These are phyloP conservation scores for Colletotrichum horii DNA, from an alignment of 2,329 filamentous ascomycete genomes.

Conservation along the genomic window DNA sequence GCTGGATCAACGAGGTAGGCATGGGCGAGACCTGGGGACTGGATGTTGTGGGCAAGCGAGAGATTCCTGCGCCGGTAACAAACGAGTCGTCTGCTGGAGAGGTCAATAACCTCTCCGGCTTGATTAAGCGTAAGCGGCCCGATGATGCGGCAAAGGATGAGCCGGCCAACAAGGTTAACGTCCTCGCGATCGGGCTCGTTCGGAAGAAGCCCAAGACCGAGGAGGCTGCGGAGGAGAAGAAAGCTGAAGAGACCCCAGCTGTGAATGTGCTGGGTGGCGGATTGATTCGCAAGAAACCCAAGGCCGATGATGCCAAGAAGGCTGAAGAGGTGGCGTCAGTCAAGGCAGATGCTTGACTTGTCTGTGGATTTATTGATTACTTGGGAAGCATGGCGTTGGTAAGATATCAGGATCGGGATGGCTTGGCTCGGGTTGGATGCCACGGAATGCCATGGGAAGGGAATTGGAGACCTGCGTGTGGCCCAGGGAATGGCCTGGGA, in stretches of 20 bases:
- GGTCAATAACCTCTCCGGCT: constrained; percentile 53
- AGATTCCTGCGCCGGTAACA: constrained; percentile 22
- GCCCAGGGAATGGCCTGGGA: not conserved
- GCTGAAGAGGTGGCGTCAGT: not conserved
- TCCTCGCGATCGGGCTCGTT: constrained; percentile 54
- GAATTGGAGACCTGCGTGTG: not conserved
- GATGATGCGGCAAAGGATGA: constrained; percentile 24
- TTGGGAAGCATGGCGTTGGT: not conserved
- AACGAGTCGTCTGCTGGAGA: constrained; percentile 12
- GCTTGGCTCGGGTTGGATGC: not conserved
- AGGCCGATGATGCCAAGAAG: constrained; percentile 24
- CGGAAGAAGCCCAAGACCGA: constrained; percentile 61
- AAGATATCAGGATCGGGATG: not conserved
- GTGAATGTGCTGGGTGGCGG: constrained; percentile 47
- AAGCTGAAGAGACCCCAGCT: not conserved
- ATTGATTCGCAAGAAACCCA: constrained; percentile 56
- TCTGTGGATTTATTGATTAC: not conserved
- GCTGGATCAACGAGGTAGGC: constrained; percentile 74
- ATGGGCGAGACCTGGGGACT: constrained; percentile 58
- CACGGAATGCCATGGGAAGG: not conserved
- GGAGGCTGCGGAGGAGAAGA: constrained; percentile 11
- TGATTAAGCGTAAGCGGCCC: constrained; percentile 54
- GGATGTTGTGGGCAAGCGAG: constrained; percentile 50
- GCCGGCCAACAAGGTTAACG: constrained; percentile 40
- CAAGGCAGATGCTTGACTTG: not conserved